These are phyloP conservation scores for Dictyostelium discoideum DNA, from an alignment of 78 protist genomes.

Conservation along the genomic window dicty_2.7 NC_007090.3:4283501-4284000, in stretches of 20 bases:
- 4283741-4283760: background rate
- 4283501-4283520: conserved; percentile 14
- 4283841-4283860: background rate
- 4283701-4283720: background rate
- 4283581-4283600: background rate
- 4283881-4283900: background rate
- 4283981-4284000: conserved; percentile 35
- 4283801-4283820: background rate
- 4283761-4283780: background rate
- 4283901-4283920: too few relatives aligned
- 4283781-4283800: background rate
- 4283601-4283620: conserved; percentile 28
- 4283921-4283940: too few relatives aligned
- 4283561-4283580: background rate
- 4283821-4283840: background rate
- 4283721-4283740: conserved; percentile 33
- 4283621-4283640: conserved; percentile 7
- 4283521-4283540: conserved; percentile 4
- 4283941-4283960: too few relatives aligned
- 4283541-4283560: conserved; percentile 3
- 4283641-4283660: conserved; percentile 44
- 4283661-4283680: background rate
- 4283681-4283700: background rate
- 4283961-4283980: too few relatives aligned
- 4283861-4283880: conserved; percentile 10